These are phyloP conservation scores for Fusarium odoratissimum DNA, from an alignment of 2,329 filamentous ascomycete species.

Conservation along the genomic window DNA sequence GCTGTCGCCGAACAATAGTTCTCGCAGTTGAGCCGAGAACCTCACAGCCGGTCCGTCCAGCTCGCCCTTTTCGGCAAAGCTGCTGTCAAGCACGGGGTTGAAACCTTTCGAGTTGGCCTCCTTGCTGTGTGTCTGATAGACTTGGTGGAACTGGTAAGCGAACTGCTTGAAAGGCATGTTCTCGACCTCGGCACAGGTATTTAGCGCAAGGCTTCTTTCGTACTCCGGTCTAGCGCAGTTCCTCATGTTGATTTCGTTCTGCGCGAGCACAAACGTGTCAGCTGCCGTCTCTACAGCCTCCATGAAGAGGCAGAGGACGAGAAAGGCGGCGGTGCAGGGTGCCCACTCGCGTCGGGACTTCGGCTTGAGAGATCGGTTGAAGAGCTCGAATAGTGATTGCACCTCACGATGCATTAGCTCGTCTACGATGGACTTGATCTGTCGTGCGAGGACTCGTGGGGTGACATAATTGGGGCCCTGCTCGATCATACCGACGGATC, in stretches of 20 bases:
- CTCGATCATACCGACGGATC: conserved; percentile 56
- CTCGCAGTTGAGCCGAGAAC: conserved; percentile 59
- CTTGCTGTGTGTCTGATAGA: conserved; percentile 67
- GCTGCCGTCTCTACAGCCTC: conserved; percentile 65
- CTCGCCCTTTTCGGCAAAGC: conserved; percentile 56
- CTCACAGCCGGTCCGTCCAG: conserved; percentile 59
- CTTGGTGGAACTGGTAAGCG: conserved; percentile 69
- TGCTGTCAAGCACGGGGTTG: conserved; percentile 64
- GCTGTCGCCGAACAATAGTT: conserved; percentile 56
- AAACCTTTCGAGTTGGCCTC: conserved; percentile 63
- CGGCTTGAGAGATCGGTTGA: conserved; percentile 65
- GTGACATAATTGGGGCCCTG: conserved; percentile 60
- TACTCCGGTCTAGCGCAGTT: conserved; percentile 52
- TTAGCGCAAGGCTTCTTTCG: conserved; percentile 58
- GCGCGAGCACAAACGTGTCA: conserved; percentile 62
- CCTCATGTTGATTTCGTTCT: conserved; percentile 62
- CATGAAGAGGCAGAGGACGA: conserved; percentile 69
- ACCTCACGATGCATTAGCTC: conserved; percentile 65
- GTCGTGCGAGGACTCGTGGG: conserved; percentile 65
- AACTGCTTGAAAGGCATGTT: conserved; percentile 71
- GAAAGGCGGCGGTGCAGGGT: conserved; percentile 66
- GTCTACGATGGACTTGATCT: conserved; percentile 68
- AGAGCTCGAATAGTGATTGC: conserved; percentile 63
- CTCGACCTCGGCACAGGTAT: conserved; percentile 63
- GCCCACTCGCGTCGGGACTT: conserved; percentile 66